Evolutionary conservation across 345 rosid genomes (phyloP).

Genomic region (Gossypium raimondii): DNA sequence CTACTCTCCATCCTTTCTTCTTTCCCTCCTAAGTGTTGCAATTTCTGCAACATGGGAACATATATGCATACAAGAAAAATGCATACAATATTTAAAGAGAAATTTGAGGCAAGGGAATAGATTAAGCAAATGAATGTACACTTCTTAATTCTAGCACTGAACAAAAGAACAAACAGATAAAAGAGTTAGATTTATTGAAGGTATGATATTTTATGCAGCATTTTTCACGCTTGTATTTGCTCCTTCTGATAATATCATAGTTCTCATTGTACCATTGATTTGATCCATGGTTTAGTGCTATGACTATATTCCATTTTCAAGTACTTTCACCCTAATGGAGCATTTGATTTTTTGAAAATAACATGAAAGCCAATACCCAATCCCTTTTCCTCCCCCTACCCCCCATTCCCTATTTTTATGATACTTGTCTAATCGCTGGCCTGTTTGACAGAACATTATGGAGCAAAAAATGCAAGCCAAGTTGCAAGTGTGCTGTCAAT

Average conservation of each 20-base stretch:
- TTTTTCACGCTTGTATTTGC: not conserved
- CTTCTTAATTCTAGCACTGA: not conserved
- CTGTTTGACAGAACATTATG: slow-evolving; percentile 2
- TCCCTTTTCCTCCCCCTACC: not conserved
- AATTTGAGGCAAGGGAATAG: not conserved
- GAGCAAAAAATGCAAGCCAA: not conserved
- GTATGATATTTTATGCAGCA: not conserved
- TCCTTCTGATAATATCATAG: not conserved
- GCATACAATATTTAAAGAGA: not conserved
- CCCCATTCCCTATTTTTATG: not conserved
- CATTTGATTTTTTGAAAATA: not conserved
- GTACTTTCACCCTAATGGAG: not conserved
- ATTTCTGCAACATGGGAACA: not conserved
- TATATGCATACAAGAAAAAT: not conserved
- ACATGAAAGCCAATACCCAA: not conserved
- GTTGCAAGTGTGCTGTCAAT: not conserved
- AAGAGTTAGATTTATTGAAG: not conserved
- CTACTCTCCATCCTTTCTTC: no score
- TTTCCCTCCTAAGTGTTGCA: not conserved
- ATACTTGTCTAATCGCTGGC: not conserved
- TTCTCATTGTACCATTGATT: not conserved
- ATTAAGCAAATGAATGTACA: not conserved
- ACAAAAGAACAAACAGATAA: not conserved
- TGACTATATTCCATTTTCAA: not conserved
- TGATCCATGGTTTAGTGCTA: not conserved